These are phyloP conservation scores for Aspergillus hortae DNA, from an alignment of 2,329 filamentous ascomycete species.

Conservation along the genomic window DNA sequence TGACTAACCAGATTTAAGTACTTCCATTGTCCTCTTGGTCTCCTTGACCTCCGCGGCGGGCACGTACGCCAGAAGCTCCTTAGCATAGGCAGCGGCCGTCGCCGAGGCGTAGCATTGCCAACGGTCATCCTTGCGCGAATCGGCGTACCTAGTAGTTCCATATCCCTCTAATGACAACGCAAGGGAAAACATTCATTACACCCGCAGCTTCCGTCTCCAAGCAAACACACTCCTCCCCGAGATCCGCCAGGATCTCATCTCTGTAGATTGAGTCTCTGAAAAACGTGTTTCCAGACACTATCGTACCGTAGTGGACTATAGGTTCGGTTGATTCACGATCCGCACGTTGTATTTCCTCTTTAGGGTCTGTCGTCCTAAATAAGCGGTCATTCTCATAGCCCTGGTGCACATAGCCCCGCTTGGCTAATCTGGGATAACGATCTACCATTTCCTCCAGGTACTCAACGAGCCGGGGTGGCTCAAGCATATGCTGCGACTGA, in stretches of 20 bases:
- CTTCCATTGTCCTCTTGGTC: neutral
- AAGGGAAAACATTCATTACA: neutral
- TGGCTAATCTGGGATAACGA: conserved; percentile 7
- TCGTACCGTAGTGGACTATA: conserved; percentile 22
- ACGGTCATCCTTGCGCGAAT: neutral
- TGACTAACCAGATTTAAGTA: neutral
- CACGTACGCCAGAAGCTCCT: conserved; percentile 1
- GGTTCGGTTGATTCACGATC: conserved; percentile 8
- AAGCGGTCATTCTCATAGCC: conserved; percentile 15
- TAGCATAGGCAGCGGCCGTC: conserved; percentile 2
- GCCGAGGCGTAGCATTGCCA: conserved; percentile 1
- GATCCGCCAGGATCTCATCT: conserved; percentile 7
- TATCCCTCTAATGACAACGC: conserved; percentile 2
- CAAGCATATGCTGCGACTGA: neutral
- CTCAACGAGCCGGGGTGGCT: neutral
- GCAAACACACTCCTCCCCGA: conserved; percentile 8
- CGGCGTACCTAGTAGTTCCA: conserved; percentile 4
- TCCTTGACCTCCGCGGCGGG: neutral
- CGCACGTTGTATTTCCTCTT: conserved; percentile 5
- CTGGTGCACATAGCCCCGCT: conserved; percentile 11
- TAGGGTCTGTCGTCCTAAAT: conserved; percentile 9
- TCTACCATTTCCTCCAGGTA: neutral
- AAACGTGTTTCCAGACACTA: conserved; percentile 25
- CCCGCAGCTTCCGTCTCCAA: conserved; percentile 1
- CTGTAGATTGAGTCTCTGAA: conserved; percentile 9